phyloP scores from a whole-genome alignment of 2,329 filamentous ascomycete genomes.

The Aphanoascus verrucosus region DNA sequence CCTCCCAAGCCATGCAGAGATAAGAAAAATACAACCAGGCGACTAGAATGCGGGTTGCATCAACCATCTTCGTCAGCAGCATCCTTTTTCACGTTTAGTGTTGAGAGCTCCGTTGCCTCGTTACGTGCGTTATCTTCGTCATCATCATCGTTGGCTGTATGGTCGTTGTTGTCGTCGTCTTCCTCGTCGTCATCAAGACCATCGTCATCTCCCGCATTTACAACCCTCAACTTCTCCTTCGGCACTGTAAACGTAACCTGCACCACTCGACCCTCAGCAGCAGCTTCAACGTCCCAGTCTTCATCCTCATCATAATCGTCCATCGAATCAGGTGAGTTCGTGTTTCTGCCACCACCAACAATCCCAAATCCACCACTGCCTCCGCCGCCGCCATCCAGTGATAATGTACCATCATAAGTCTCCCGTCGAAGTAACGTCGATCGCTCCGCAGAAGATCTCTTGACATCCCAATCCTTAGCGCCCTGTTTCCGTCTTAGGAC shows the following conservation, averaged over 20 bases:
- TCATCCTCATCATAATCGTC: constrained; percentile 28
- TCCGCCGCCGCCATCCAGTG: neutral
- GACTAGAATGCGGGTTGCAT: neutral
- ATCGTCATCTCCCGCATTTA: constrained; percentile 55
- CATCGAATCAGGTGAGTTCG: constrained; percentile 6
- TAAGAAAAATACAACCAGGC: neutral
- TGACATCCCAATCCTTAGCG: constrained; percentile 43
- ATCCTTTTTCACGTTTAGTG: neutral
- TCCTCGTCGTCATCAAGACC: constrained; percentile 21
- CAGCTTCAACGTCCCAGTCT: constrained; percentile 68
- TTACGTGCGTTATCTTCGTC: constrained; percentile 3
- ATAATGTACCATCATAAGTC: constrained; percentile 6
- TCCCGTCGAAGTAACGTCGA: constrained; percentile 12
- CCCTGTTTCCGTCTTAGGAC: constrained; percentile 43
- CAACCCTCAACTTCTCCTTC: constrained; percentile 73
- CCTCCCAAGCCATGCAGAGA: constrained; percentile 2
- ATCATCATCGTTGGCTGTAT: constrained; percentile 11
- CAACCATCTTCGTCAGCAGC: neutral
- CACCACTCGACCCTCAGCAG: constrained; percentile 59
- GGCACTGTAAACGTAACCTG: constrained; percentile 92
- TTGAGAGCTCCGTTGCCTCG: neutral
- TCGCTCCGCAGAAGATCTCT: constrained; percentile 17
- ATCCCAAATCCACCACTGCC: neutral
- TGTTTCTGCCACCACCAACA: constrained; percentile 9
- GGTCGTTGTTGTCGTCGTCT: neutral